Conservation (phyloP, 1,139 yeast species). For the Keqinozyma sinolaborantium region DNA sequence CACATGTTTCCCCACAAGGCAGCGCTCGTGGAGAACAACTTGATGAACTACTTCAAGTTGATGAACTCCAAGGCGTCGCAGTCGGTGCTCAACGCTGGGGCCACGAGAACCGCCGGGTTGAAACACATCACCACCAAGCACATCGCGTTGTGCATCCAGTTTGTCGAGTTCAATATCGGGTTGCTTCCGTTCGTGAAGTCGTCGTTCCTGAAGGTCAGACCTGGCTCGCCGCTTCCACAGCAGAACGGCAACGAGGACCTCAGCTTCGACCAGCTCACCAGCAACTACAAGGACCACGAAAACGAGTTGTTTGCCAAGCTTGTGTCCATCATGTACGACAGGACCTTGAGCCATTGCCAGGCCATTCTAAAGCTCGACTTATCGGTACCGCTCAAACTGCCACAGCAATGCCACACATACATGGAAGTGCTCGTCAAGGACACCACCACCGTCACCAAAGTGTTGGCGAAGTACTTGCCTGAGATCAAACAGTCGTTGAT, state of each 20-base stretch:
- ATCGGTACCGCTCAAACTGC: conserved; percentile 39
- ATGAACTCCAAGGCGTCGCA: conserved; percentile 57
- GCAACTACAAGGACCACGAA: conserved; percentile 56
- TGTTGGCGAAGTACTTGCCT: conserved; percentile 57
- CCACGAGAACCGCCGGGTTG: conserved; percentile 71
- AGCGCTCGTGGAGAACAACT: conserved; percentile 32
- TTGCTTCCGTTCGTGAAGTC: conserved; percentile 18
- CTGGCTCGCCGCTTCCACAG: conserved; percentile 3
- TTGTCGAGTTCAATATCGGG: conserved; percentile 39
- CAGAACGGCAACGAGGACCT: conserved; percentile 31
- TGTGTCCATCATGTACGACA: conserved; percentile 67
- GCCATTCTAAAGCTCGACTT: conserved; percentile 48
- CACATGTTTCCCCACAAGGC: conserved; percentile 45
- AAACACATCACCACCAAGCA: conserved; percentile 76
- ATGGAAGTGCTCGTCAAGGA: conserved; percentile 70
- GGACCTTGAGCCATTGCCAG: conserved; percentile 48
- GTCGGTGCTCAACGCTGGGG: conserved; percentile 74
- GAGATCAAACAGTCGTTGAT: conserved; percentile 45
- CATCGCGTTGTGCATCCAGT: conserved; percentile 64
- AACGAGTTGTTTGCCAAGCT: conserved; percentile 64
- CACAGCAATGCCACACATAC: conserved; percentile 52
- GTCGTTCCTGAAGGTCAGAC: conserved; percentile 11
- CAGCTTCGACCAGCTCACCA: conserved; percentile 24
- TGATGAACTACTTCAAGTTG: conserved; percentile 49
- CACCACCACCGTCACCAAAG: conserved; percentile 59